phyloP scores from a whole-genome alignment of 305 asterid species.

The Plantago coronopus region DNA sequence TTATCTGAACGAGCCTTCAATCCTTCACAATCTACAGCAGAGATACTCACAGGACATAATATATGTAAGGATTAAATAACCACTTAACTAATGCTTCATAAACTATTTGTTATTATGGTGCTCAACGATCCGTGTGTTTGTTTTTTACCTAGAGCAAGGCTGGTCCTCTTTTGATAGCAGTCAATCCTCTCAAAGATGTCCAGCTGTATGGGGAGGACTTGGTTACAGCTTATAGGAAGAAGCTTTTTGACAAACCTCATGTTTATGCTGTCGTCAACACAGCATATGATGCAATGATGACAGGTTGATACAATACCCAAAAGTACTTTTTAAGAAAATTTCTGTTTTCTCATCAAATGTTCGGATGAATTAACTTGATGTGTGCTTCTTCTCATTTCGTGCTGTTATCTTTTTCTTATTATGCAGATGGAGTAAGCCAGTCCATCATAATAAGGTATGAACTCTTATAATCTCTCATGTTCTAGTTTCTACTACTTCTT shows the following conservation, averaged over 20 bases:
- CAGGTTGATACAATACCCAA: conserved; percentile 40
- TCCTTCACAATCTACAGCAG: conserved; percentile 75
- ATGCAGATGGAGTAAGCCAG: conserved; percentile 71
- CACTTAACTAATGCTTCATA: conserved; percentile 14
- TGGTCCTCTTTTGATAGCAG: conserved; percentile 75
- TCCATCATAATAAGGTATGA: conserved; percentile 77
- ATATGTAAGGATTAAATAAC: conserved; percentile 51
- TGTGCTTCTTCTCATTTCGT: conserved; percentile 20
- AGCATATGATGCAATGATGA: conserved; percentile 78
- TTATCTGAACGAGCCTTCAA: conserved; percentile 89
- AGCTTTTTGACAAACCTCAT: conserved; percentile 81
- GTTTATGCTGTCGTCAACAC: conserved; percentile 73
- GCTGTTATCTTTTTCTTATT: conserved; percentile 16
- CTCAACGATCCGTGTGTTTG: conserved; percentile 28
- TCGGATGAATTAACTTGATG: conserved; percentile 18
- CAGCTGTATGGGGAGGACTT: conserved; percentile 64
- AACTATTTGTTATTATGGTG: conserved; percentile 16
- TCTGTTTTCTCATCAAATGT: conserved; percentile 15
- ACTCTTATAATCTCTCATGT: conserved; percentile 6
- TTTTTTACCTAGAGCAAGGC: conserved; percentile 72
- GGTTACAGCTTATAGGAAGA: conserved; percentile 62
- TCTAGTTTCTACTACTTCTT: conserved; percentile 17
- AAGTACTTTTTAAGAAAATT: conserved; percentile 15
- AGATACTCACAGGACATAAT: conserved; percentile 63
- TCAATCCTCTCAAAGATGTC: conserved; percentile 79